These are phyloP conservation scores for Pseudocohnilembus persalinus DNA, from an alignment of 169 alveolate species.

Conservation along the genomic window DNA sequence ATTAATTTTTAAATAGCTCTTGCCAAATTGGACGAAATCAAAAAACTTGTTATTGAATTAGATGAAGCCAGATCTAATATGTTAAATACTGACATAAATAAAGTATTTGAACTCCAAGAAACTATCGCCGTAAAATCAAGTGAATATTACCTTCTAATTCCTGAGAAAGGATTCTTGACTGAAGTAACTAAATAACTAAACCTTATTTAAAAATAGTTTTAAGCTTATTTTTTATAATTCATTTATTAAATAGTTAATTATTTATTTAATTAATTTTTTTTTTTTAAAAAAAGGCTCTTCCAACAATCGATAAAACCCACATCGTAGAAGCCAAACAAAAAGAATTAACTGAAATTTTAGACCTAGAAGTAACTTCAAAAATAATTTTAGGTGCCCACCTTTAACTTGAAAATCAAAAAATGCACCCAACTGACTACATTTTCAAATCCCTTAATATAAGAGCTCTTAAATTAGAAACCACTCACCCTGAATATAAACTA, in stretches of 20 bases:
- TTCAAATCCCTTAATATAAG: conserved; percentile 55
- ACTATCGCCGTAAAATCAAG: neutral
- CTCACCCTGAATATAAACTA: conserved; percentile 56
- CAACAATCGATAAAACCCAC: neutral
- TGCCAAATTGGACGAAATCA: neutral
- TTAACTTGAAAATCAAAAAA: conserved; percentile 16
- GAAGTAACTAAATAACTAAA: too few relatives aligned
- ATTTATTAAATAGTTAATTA: too few relatives aligned
- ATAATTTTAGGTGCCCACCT: conserved; percentile 60
- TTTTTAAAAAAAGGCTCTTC: neutral
- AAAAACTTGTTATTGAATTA: neutral
- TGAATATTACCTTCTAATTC: neutral
- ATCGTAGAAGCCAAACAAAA: neutral
- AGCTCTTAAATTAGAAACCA: conserved; percentile 44
- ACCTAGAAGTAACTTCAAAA: conserved; percentile 63
- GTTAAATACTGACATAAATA: neutral
- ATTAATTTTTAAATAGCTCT: too few relatives aligned
- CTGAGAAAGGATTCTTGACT: neutral
- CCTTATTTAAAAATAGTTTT: too few relatives aligned
- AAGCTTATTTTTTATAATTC: too few relatives aligned
- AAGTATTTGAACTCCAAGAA: neutral
- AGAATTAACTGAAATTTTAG: conserved; percentile 49
- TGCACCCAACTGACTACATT: conserved; percentile 55
- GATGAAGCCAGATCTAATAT: neutral
- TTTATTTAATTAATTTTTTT: too few relatives aligned